Evolutionary conservation across 805 yeast genomes (phyloP), one percentile per base, ranked within the genome.

Genomic region (Saccharomycopsis capsularis): DNA sequence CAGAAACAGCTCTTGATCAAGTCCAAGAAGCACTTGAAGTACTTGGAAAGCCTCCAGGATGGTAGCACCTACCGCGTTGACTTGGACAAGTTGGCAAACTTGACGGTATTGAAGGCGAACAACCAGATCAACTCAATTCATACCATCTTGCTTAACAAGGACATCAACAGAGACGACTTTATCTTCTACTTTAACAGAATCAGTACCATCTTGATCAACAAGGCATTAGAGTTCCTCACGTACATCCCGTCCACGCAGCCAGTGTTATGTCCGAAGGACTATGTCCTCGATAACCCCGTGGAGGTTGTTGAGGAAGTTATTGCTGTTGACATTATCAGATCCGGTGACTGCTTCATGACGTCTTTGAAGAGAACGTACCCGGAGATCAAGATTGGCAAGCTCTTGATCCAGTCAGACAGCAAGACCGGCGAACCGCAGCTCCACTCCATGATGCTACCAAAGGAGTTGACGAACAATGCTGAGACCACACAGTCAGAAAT

Each of bases 361-460:
- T 82, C 96, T 0, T 68, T 91, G 36, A 77, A 85, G 52, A 80
- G 80, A 55, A 78, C 90, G 0, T 70, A 88, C 23, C 91, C 96
- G 1, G 87, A 81, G 44, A 80, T 87, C 11, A 74, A 78, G 9
- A 73, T 88, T 32, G 98, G 99, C 0, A 86, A 90, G 60, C 63
- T 91, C 22, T 68, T 91, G 42, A 89, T 91, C 57, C 96, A 89
- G 64, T 82, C 95, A 5, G 96, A 90, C 63, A 72, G 93, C 0
- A 66, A 70, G 21, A 90, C 98, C 0, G 98, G 98, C 6, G 98
- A 91, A 65, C 98, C 99, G 1, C 90, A 84, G 60, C 70, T 93
- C 52, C 96, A 90, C 63, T 79, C 82, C n/a, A 83, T 84, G 55
- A 75, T 78, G 22, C 65, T 91, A 35, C 96, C 97, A 0, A 56